Conservation (phyloP, 1,284 basidiomycete genomes). For the Malassezia brasiliensis region DNA sequence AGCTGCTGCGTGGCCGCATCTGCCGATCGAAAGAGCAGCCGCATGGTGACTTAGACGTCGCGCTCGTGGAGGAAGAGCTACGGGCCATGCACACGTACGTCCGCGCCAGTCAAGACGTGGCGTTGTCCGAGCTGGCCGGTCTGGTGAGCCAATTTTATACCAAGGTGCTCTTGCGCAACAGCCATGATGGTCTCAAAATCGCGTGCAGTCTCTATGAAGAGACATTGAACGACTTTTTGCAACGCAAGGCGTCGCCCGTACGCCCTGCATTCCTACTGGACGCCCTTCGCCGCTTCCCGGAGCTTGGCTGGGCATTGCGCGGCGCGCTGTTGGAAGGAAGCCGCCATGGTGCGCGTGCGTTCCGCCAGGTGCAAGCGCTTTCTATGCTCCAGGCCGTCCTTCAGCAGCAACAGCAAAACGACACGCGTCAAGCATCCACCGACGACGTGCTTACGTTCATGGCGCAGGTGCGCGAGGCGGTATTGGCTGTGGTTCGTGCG, state of each 20-base stretch:
- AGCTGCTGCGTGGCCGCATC: slow-evolving; percentile 65
- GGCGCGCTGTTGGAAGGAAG: slow-evolving; percentile 56
- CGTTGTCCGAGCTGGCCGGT: slow-evolving; percentile 59
- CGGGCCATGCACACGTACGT: slow-evolving; percentile 65
- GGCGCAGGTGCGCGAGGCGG: slow-evolving; percentile 53
- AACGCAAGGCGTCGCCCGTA: slow-evolving; percentile 68
- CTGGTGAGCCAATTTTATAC: slow-evolving; percentile 66
- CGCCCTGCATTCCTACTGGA: slow-evolving; percentile 69
- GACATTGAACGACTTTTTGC: slow-evolving; percentile 68
- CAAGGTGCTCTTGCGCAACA: slow-evolving; percentile 24
- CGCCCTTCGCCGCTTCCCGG: slow-evolving; percentile 62
- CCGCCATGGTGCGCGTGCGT: slow-evolving; percentile 22
- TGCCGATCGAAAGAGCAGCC: slow-evolving; percentile 66
- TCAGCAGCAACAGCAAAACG: slow-evolving; percentile 50
- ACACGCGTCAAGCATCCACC: slow-evolving; percentile 36
- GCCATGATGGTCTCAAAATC: slow-evolving; percentile 13
- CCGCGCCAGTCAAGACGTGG: slow-evolving; percentile 57
- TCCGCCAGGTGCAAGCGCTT: slow-evolving; percentile 57
- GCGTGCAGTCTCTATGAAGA: slow-evolving; percentile 54
- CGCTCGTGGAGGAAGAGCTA: slow-evolving; percentile 53
- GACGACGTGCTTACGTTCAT: slow-evolving; percentile 55
- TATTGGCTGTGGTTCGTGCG: slow-evolving; percentile 55
- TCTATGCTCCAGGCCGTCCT: slow-evolving; percentile 63
- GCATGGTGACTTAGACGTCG: slow-evolving; percentile 51
- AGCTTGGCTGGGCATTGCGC: slow-evolving; percentile 61